These are phyloP conservation scores for Pestalotiopsis sp. DNA, from an alignment of 2,329 filamentous ascomycete genomes.

Conservation along the genomic window DNA sequence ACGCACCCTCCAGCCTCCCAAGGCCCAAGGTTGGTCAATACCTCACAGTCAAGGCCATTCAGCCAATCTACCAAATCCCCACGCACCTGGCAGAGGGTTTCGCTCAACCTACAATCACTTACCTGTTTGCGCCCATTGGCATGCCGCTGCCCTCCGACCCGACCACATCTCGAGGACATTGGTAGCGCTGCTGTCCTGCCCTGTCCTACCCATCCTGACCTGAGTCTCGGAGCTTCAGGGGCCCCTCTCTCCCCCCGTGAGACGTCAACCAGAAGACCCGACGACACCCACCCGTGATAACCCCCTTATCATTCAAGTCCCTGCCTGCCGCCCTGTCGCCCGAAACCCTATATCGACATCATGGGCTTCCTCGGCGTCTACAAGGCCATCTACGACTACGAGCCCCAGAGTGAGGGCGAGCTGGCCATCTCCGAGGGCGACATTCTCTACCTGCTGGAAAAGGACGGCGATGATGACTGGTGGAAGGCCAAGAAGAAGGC, in stretches of 20 bases:
- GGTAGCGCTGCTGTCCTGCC: background rate
- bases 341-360: slow-evolving; percentile 16
- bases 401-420: slow-evolving; percentile 83
- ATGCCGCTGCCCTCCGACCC: background rate
- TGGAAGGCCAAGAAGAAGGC: slow-evolving; percentile 97
- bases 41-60: background rate
- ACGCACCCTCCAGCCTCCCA: background rate
- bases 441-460: slow-evolving; percentile 85
- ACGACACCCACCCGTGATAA: background rate
- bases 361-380: slow-evolving; percentile 96
- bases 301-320: background rate
- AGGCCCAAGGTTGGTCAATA: background rate
- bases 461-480: slow-evolving; percentile 79
- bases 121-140: background rate
- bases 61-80: background rate
- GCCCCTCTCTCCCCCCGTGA: background rate
- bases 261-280: background rate
- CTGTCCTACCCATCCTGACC: background rate
- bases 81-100: background rate
- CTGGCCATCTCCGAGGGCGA: slow-evolving; percentile 84
- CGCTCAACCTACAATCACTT: background rate
- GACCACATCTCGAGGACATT: background rate
- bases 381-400: slow-evolving; percentile 90
- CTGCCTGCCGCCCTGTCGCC: background rate
- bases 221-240: background rate